Base-by-base conservation (phyloP, 169 alveolate genomes). In the Eimeria zaria region DNA sequence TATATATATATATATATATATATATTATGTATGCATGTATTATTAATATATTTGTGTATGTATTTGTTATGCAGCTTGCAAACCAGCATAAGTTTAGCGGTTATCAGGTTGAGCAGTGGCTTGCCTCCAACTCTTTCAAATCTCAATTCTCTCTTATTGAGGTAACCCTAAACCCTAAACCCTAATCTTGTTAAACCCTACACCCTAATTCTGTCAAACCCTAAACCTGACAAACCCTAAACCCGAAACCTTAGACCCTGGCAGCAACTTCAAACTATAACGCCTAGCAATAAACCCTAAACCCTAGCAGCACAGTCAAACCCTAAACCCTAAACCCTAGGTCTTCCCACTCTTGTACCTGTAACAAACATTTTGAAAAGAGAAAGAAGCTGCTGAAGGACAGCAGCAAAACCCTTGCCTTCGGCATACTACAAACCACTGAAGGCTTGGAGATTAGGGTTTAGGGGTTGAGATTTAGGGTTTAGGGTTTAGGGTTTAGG, bases 31-130 rank as follows among this genome's bases (percentile, higher is more conserved):
- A n/a, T 39, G 53, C 12, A 33, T 8, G 46, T 22, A 74, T 22
- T n/a, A n/a, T n/a, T n/a, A n/a, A 24, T 18, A 12, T 48, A 18
- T 22, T 16, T 22, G 20, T 84, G 36, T 36, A 9, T 33, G 30
- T 84, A 24, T 33, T 51, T 53, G 9, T 46, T 20, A 22, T 62
- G 44, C 76, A 90, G 96, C 80, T 90, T 6, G 96, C 96, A 30
- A 67, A 58, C 33, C 96, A 90, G 55, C 83, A 90, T 80, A 90
- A 90, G 55, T 90, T 90, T 53, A 41, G 81, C 24, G 96, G 69
- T 18, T 90, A 90, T 60, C 96, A 90, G 24, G 96, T 90, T 24
- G 96, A 90, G 81, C 55, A 83, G 53, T 90, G 96, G 96, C 69
- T 90, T 55, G 89, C 89, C 46, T 90, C 96, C 27, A 36, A 83